Base-by-base conservation (phyloP, 106 monocot genomes). In the Gastrodia elata region DNA sequence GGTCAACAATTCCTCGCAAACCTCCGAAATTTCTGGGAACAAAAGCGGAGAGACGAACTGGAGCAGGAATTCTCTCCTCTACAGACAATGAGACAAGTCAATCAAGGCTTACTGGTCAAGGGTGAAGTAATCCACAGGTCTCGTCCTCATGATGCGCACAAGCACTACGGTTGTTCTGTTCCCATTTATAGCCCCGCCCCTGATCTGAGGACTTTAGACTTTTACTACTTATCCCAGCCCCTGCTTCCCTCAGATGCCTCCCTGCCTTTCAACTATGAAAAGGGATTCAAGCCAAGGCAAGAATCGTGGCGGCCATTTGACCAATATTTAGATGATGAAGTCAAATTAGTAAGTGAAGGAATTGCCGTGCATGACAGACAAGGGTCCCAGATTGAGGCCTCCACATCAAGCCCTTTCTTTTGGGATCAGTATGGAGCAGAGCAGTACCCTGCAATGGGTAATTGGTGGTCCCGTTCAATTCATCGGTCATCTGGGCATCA, bases 11-110 rank as follows among this genome's bases (percentile, higher is more conserved):
- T 93, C 48, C 73, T 98, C 26, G 72, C 79, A 14, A 87, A 43
- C 32, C 84, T 98, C 37, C 73, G 65, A 39, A 83, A 71, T 44
- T 98, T 98, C 74, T 82, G 57, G 49, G 96, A 98, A 59, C 75
- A 80, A 35, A 80, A 84, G 15, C 46, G 76, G 39, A 77, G 28
- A 7, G 77, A 68, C 2, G 75, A 81, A 27, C n/a, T 74, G 20
- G 57, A 74, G 56, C 65, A 42, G 10, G 69, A 75, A 30, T 81
- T 72, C 71, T 76, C 55, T 28, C 64, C 71, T 6, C 41, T 22
- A 34, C 57, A 41, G n/a, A 38, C 46, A 64, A n/a, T n/a, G n/a
- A 76, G 78, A 58, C 70, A 72, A 24, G 35, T 55, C 1, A n/a
- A 56, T 27, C 28, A 58, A 40, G 36, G 9, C 68, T 65, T 38